Evolutionary conservation across 306 rosid genomes (phyloP).

Genomic region (Arachis stenosperma): DNA sequence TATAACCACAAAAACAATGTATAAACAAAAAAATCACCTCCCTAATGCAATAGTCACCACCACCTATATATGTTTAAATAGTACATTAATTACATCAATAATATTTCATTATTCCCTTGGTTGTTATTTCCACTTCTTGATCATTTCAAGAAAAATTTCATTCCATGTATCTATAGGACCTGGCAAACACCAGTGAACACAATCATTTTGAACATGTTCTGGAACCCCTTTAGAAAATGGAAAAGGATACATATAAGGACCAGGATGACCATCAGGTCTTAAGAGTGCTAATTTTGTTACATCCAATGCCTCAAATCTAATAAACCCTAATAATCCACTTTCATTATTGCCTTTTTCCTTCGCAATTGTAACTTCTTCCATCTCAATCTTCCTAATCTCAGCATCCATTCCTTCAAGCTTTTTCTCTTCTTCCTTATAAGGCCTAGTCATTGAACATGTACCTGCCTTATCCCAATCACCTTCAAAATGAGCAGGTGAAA

Average conservation of each 20-base stretch:
- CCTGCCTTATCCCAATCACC: constrained; percentile 86
- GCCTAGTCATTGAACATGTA: constrained; percentile 69
- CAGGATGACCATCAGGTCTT: constrained; percentile 87
- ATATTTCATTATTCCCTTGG: neutral
- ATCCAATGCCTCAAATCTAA: constrained; percentile 59
- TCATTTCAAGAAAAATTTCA: constrained; percentile 54
- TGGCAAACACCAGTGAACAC: constrained; percentile 89
- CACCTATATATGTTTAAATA: neutral
- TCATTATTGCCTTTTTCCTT: constrained; percentile 39
- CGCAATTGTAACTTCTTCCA: constrained; percentile 69
- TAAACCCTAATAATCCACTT: constrained; percentile 37
- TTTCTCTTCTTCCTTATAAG: constrained; percentile 56
- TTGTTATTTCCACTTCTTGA: constrained; percentile 46
- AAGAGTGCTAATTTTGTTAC: constrained; percentile 60
- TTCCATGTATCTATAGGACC: constrained; percentile 88
- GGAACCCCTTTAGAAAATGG: constrained; percentile 56
- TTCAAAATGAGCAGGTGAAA: constrained; percentile 82
- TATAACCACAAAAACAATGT: neutral
- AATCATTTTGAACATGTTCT: constrained; percentile 72
- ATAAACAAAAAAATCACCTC: neutral
- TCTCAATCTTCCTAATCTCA: constrained; percentile 62
- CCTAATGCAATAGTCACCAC: constrained; percentile 22
- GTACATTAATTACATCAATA: constrained; percentile 8
- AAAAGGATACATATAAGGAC: constrained; percentile 70
- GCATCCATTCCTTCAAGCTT: constrained; percentile 67